A percentile compares a stretch with the other conserved stretches of the same genome.
Evolutionary conservation across 371 early-diverging fungal species (phyloP).

Genomic region (Apophysomyces variabilis): DNA sequence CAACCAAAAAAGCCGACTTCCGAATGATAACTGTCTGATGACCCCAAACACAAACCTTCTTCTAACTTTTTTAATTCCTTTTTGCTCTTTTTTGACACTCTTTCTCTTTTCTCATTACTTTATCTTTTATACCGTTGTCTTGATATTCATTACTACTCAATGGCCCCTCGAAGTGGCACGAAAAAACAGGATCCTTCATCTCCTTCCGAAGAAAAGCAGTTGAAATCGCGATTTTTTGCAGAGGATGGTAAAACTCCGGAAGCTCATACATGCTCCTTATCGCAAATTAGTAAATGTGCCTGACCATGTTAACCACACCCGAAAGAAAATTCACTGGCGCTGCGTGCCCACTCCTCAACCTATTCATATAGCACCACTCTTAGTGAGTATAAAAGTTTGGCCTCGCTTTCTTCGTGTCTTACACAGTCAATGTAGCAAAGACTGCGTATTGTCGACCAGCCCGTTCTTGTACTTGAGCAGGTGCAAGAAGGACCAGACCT

Average conservation of each 20-base stretch:
- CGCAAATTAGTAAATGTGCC: neutral
- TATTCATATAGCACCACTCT: constrained; percentile 7
- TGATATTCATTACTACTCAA: constrained; percentile 5
- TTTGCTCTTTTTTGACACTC: constrained; percentile 10
- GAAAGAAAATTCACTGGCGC: constrained; percentile 5
- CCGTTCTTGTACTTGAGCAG: constrained; percentile 2
- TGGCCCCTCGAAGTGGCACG: constrained; percentile 17
- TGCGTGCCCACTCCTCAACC: constrained; percentile 1
- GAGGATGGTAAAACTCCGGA: constrained; percentile 12
- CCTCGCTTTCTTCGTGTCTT: neutral
- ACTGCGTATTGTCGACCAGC: constrained; percentile 10
- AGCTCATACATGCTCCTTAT: neutral
- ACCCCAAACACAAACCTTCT: constrained; percentile 2
- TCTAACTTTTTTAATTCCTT: neutral
- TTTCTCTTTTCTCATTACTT: constrained; percentile 9
- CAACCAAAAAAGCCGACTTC: neutral
- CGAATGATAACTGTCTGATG: neutral
- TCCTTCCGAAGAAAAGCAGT: constrained; percentile 14
- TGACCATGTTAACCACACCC: neutral
- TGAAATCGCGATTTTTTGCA: constrained; percentile 22
- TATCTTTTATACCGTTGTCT: neutral
- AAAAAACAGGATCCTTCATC: constrained; percentile 16
- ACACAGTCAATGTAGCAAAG: constrained; percentile 4
- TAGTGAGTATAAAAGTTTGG: neutral
- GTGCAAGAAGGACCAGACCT: neutral